Base-by-base conservation (phyloP, 2,329 filamentous ascomycete species). In the Ploettnerulaceae sp. region DNA sequence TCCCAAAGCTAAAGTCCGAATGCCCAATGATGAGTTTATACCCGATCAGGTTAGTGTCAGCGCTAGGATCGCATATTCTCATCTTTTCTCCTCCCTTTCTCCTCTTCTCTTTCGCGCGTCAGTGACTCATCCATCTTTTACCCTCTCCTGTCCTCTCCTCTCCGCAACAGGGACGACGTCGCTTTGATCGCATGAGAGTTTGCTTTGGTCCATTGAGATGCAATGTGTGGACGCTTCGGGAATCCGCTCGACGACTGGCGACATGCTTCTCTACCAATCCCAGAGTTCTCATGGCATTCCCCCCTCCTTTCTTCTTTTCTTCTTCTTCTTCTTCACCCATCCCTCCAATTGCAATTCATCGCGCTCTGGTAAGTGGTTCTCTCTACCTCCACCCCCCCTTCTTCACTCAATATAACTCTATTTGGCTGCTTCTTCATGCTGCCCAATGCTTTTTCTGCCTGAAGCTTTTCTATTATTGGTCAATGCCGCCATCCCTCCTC, bases 1-100 rank as follows among this genome's bases (percentile, higher is more conserved):
- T 33, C n/a, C n/a, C n/a, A n/a, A n/a, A n/a, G n/a, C n/a, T 35
- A 35, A 35, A 35, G 32, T 35, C 36, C 36, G 36, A 39, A 18
- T 11, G 15, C 12, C 28, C 28, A n/a, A 14, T n/a, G 5, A 14
- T 14, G 21, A 22, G 17, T 5, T 37, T 28, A 39, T 28, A 39
- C 36, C 36, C 24, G 15, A 39, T 28, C 14, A 39, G 36, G 4
- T 17, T 39, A 39, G 36, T 7, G 3, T 5, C n/a, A n/a, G 5
- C 3, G 14, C 36, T 39, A 39, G 20, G 6, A 6, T 26, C n/a
- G n/a, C n/a, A n/a, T n/a, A n/a, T n/a, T n/a, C n/a, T n/a, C n/a
- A n/a, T n/a, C n/a, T n/a, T n/a, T n/a, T n/a, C n/a, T n/a, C n/a
- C n/a, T n/a, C n/a, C n/a, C n/a, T n/a, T n/a, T n/a, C n/a, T n/a